Conservation (phyloP, 2,329 filamentous ascomycete species). For the Moelleriella libera region DNA sequence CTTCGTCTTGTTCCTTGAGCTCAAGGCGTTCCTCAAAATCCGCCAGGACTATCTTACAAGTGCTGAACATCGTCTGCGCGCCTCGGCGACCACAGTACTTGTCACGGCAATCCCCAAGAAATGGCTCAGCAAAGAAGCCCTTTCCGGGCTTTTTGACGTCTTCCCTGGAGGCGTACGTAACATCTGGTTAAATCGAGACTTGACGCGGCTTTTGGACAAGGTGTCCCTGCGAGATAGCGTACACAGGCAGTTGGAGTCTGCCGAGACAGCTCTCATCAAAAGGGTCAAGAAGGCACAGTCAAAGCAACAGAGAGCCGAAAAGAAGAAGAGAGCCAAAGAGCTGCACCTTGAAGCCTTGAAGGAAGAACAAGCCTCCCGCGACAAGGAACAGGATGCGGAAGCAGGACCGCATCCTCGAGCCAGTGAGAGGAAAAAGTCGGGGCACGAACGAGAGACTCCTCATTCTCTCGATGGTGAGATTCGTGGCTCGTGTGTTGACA, state of each 20-base stretch:
- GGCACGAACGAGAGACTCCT: conserved; percentile 37
- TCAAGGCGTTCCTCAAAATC: conserved; percentile 79
- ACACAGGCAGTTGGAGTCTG: conserved; percentile 59
- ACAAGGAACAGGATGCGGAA: conserved; percentile 32
- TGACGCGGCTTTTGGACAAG: conserved; percentile 71
- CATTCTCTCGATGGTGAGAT: conserved; percentile 27
- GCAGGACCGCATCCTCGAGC: conserved; percentile 36
- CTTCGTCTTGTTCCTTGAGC: conserved; percentile 72
- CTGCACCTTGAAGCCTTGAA: conserved; percentile 36
- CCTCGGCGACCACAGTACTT: conserved; percentile 89
- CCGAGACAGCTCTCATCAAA: conserved; percentile 74
- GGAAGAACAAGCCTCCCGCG: conserved; percentile 30
- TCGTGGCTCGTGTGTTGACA: no score
- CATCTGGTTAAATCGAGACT: conserved; percentile 90
- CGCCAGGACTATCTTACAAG: conserved; percentile 91
- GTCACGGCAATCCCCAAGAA: conserved; percentile 82
- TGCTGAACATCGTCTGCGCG: conserved; percentile 82
- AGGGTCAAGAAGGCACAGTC: conserved; percentile 65
- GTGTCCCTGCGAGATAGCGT: conserved; percentile 61
- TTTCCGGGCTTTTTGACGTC: conserved; percentile 80
- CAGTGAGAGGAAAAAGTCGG: conserved; percentile 33
- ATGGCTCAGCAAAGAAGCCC: conserved; percentile 74
- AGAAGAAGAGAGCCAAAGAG: conserved; percentile 47
- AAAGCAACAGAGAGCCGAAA: conserved; percentile 49
- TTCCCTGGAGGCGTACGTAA: conserved; percentile 92